These are phyloP conservation scores for Lentinula sp. DNA, from an alignment of 768 basidiomycete species.

Conservation along the genomic window DNA sequence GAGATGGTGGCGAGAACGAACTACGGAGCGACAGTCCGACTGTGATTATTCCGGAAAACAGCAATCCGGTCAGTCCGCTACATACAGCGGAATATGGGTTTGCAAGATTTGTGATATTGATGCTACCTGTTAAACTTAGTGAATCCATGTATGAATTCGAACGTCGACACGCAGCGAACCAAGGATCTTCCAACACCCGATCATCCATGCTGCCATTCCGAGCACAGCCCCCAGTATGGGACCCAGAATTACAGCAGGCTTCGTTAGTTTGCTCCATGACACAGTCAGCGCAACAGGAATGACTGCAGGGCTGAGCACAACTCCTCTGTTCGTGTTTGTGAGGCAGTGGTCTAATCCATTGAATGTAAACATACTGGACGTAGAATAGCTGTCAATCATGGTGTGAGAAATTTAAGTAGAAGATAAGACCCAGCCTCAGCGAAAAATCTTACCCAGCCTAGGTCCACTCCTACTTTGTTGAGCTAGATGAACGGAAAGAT, in stretches of 20 bases:
- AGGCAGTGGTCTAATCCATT: not conserved
- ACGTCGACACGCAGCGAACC: slow-evolving; percentile 17
- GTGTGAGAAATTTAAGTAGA: not conserved
- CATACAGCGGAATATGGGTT: slow-evolving; percentile 33
- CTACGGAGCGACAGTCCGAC: slow-evolving; percentile 28
- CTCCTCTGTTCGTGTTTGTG: slow-evolving; percentile 27
- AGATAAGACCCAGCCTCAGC: slow-evolving; percentile 6
- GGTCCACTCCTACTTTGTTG: slow-evolving; percentile 36
- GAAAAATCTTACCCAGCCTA: slow-evolving; percentile 34
- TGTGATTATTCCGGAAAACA: slow-evolving; percentile 31
- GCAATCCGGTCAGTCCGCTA: slow-evolving; percentile 28
- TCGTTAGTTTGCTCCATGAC: slow-evolving; percentile 39
- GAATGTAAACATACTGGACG: slow-evolving; percentile 30
- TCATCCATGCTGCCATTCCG: slow-evolving; percentile 46
- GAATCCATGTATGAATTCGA: not conserved
- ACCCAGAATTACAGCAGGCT: slow-evolving; percentile 32
- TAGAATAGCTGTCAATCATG: slow-evolving; percentile 27
- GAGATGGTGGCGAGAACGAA: slow-evolving; percentile 9
- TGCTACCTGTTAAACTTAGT: slow-evolving; percentile 19
- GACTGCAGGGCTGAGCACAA: slow-evolving; percentile 43
- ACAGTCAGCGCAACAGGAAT: slow-evolving; percentile 42
- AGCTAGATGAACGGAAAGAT: slow-evolving; percentile 20
- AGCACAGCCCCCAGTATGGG: slow-evolving; percentile 33
- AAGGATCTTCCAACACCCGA: slow-evolving; percentile 44
- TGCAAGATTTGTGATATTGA: slow-evolving; percentile 29